These are phyloP conservation scores for Pythium dissimile DNA, from an alignment of 352 stramenopile species.

Conservation along the genomic window DNA sequence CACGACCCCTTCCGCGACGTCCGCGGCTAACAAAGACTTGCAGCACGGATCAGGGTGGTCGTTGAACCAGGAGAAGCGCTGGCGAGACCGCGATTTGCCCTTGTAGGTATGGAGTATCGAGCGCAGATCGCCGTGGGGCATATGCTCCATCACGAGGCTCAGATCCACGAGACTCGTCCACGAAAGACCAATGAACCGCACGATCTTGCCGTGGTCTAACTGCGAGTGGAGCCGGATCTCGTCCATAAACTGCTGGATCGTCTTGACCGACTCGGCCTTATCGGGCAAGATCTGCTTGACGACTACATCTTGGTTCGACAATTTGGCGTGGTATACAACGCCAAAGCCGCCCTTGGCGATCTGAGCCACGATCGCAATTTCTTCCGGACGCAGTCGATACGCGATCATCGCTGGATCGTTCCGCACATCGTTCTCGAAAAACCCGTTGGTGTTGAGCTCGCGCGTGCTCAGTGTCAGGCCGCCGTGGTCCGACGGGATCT, in stretches of 20 bases:
- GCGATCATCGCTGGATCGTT: constrained; percentile 56
- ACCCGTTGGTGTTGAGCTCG: constrained; percentile 21
- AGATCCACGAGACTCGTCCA: constrained; percentile 53
- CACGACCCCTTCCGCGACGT: constrained; percentile 44
- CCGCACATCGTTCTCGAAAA: constrained; percentile 49
- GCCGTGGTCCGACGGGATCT: background rate
- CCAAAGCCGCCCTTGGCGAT: constrained; percentile 60
- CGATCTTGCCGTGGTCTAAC: constrained; percentile 51
- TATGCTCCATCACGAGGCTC: constrained; percentile 42
- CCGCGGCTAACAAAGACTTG: constrained; percentile 44
- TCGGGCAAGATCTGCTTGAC: constrained; percentile 42
- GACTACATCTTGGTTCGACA: constrained; percentile 28
- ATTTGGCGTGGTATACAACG: constrained; percentile 46
- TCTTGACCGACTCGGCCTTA: constrained; percentile 20
- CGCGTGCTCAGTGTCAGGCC: background rate
- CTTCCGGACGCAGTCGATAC: constrained; percentile 42
- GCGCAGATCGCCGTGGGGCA: constrained; percentile 42
- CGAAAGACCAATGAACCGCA: constrained; percentile 42
- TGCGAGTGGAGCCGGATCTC: constrained; percentile 62
- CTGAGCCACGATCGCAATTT: constrained; percentile 36
- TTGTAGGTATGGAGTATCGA: constrained; percentile 23
- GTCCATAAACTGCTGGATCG: constrained; percentile 45
- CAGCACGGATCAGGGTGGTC: constrained; percentile 16
- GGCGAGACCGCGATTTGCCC: background rate
- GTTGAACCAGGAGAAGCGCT: constrained; percentile 28